phyloP scores from a whole-genome alignment of 192 early-diverging fungal species.

The Fimicolochytrium jonesii region DNA sequence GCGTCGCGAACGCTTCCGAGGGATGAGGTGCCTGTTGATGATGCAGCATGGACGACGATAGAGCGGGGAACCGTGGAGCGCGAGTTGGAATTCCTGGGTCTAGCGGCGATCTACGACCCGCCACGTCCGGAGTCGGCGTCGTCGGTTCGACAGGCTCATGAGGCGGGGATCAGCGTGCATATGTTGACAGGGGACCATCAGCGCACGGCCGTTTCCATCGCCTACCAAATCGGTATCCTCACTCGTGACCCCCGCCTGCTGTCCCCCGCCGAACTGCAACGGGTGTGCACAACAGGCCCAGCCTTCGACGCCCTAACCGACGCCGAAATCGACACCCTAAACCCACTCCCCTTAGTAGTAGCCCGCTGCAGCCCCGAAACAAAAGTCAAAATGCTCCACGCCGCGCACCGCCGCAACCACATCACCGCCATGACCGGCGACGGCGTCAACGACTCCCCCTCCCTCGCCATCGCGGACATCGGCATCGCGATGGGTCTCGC shows the following conservation, averaged over 20 bases:
- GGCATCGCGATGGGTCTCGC: constrained; percentile 77
- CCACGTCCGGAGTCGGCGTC: constrained; percentile 66
- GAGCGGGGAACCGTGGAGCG: no score
- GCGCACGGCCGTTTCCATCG: constrained; percentile 75
- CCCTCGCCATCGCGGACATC: constrained; percentile 77
- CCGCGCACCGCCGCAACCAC: constrained; percentile 33
- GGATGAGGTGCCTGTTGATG: no score
- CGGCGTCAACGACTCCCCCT: constrained; percentile 89
- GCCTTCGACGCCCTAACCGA: constrained; percentile 29
- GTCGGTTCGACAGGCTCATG: constrained; percentile 54
- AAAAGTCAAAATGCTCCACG: constrained; percentile 34
- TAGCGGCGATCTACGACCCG: constrained; percentile 77
- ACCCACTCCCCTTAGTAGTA: constrained; percentile 36
- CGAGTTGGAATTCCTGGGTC: constrained; percentile 62
- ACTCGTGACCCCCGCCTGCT: constrained; percentile 9
- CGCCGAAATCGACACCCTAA: constrained; percentile 32
- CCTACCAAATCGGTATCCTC: constrained; percentile 72
- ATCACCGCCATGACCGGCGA: constrained; percentile 74
- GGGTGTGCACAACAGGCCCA: constrained; percentile 22
- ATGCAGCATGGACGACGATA: no score
- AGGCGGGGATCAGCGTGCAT: constrained; percentile 68
- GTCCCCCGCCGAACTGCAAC: background rate
- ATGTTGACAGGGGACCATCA: constrained; percentile 84
- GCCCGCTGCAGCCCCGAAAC: constrained; percentile 44
- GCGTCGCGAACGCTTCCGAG: background rate